Conservation (phyloP, 371 early-diverging fungal species). For the Rhizopus stolonifer region DNA sequence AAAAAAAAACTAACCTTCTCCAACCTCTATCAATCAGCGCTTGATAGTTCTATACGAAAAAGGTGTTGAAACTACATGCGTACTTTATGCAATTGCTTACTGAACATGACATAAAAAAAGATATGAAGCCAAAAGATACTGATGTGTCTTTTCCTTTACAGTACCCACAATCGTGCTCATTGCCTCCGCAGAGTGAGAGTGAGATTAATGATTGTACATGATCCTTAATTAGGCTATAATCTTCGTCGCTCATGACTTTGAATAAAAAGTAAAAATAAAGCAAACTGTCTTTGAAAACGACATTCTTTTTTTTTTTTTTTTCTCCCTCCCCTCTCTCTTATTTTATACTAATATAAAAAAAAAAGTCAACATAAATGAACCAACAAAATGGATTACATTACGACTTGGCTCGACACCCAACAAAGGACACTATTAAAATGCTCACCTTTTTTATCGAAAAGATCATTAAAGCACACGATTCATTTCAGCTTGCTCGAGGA, state of each 20-base stretch:
- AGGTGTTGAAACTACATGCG: too few species aligned
- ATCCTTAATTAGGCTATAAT: background rate
- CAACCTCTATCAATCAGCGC: constrained; percentile 67
- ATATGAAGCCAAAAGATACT: constrained; percentile 54
- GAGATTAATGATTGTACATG: constrained; percentile 5
- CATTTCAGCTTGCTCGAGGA: constrained; percentile 19
- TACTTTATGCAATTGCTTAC: constrained; percentile 29
- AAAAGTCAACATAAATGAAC: background rate
- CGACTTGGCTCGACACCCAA: constrained; percentile 59
- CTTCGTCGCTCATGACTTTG: background rate
- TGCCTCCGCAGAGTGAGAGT: constrained; percentile 36
- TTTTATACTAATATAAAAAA: background rate
- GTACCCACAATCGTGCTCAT: constrained; percentile 55
- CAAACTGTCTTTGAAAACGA: too few species aligned
- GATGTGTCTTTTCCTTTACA: constrained; percentile 51
- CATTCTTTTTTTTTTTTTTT: too few species aligned
- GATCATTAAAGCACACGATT: constrained; percentile 57
- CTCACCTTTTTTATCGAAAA: constrained; percentile 60
- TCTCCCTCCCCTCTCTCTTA: background rate
- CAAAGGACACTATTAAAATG: constrained; percentile 67
- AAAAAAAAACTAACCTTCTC: constrained; percentile 49
- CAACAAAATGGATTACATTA: constrained; percentile 11
- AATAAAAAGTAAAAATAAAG: background rate
- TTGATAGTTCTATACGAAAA: constrained; percentile 59
- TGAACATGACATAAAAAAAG: constrained; percentile 46